phyloP scores from a whole-genome alignment of 805 yeast genomes.

The Ogataea pilisensis region DNA sequence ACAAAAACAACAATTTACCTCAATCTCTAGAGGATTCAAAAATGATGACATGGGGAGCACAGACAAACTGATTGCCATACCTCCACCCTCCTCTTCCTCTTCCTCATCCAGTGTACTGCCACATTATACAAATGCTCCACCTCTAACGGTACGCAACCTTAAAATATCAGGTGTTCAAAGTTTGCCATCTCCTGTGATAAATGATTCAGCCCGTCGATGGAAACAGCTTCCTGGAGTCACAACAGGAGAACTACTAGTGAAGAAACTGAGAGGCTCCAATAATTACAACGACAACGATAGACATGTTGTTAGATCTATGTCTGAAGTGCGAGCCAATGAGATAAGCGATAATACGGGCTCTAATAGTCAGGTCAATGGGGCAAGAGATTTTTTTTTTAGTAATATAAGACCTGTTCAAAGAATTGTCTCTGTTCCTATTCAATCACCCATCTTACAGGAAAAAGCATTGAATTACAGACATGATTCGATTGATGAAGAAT shows the following conservation, averaged over 20 bases:
- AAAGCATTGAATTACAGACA: constrained; percentile 8
- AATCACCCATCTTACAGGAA: constrained; percentile 18
- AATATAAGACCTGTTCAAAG: constrained; percentile 27
- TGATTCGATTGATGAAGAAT: constrained; percentile 3
- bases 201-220: neutral
- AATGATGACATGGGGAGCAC: too few species aligned
- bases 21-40: neutral
- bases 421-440: constrained; percentile 26
- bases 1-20: neutral
- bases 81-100: neutral
- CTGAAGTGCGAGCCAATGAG: constrained; percentile 15
- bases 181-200: constrained; percentile 22
- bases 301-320: constrained; percentile 7
- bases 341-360: neutral
- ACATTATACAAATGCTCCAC: too few species aligned
- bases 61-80: neutral
- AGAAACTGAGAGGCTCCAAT: constrained; percentile 5
- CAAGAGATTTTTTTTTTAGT: constrained; percentile 11
- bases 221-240: neutral
- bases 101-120: neutral
- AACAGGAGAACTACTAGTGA: constrained; percentile 2
- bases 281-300: neutral
- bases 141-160: too few species aligned
- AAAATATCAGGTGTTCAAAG: constrained; percentile 16
- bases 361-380: neutral